These are phyloP conservation scores for Rhizoclosmatium sp. DNA, from an alignment of 192 early-diverging fungal species.

Conservation along the genomic window DNA sequence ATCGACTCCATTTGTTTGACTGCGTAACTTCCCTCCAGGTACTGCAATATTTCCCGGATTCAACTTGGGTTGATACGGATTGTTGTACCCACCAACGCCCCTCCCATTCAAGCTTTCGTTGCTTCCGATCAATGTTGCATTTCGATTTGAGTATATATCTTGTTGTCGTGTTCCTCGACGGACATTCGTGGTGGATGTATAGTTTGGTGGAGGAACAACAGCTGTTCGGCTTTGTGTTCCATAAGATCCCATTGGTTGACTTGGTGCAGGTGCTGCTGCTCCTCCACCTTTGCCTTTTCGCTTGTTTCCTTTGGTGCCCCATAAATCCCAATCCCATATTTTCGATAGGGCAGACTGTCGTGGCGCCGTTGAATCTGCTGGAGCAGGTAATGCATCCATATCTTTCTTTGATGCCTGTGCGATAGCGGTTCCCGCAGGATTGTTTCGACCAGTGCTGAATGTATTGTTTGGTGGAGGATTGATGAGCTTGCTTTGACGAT, in stretches of 20 bases:
- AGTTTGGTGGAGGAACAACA: not conserved
- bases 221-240: not conserved
- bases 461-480: not conserved
- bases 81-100: not conserved
- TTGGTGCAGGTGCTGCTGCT: not conserved
- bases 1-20: constrained; percentile 37
- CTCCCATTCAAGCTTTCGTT: not conserved
- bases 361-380: not conserved
- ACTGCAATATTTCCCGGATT: constrained; percentile 55
- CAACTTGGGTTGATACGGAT: constrained; percentile 17
- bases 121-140: not conserved
- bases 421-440: not conserved
- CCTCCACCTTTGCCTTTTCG: not conserved
- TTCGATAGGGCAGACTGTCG: constrained; percentile 2
- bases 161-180: not conserved
- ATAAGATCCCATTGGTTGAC: not conserved
- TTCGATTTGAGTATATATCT: constrained; percentile 5
- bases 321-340: constrained; percentile 35
- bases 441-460: constrained; percentile 3
- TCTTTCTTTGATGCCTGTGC: not conserved
- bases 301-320: constrained; percentile 16
- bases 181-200: constrained; percentile 6
- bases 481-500: not conserved
- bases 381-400: not conserved
- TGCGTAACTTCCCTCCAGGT: constrained; percentile 53